phyloP scores from a whole-genome alignment of 257 asterid species.

The Craterostigma plantagineum region DNA sequence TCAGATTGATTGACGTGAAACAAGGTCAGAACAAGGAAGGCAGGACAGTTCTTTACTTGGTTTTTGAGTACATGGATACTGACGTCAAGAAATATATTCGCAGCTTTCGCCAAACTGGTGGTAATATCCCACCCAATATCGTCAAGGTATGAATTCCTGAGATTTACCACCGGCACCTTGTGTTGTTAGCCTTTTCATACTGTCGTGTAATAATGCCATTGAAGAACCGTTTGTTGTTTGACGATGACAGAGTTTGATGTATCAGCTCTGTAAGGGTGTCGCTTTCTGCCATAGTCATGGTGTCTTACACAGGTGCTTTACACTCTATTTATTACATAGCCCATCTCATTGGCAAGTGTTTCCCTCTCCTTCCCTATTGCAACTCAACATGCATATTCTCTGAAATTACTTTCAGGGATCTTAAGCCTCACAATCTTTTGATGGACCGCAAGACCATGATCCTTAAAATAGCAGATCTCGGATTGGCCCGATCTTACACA shows the following conservation, averaged over 20 bases:
- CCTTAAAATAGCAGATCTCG: constrained; percentile 96
- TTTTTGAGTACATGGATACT: constrained; percentile 88
- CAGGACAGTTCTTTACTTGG: constrained; percentile 75
- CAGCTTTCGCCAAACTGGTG: constrained; percentile 39
- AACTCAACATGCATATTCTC: too few relatives aligned
- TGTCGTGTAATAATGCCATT: too few relatives aligned
- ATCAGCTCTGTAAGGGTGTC: constrained; percentile 89
- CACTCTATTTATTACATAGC: too few relatives aligned
- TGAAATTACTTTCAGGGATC: constrained; percentile 34
- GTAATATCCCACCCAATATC: constrained; percentile 22
- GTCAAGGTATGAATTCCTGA: constrained; percentile 33
- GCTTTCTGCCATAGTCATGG: constrained; percentile 98
- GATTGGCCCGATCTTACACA: constrained; percentile 82
- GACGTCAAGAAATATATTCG: constrained; percentile 83
- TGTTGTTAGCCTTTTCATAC: background rate
- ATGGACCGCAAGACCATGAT: constrained; percentile 88
- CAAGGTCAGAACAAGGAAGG: constrained; percentile 88
- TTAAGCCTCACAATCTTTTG: constrained; percentile 90
- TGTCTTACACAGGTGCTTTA: constrained; percentile 57
- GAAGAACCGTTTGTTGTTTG: background rate
- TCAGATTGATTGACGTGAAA: constrained; percentile 55
- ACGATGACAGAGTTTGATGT: constrained; percentile 55
- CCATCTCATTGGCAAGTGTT: too few relatives aligned
- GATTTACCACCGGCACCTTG: background rate
- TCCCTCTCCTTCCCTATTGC: too few relatives aligned